These are phyloP conservation scores for Poronia punctata DNA, from an alignment of 495 filamentous ascomycete genomes.

Conservation along the genomic window DNA sequence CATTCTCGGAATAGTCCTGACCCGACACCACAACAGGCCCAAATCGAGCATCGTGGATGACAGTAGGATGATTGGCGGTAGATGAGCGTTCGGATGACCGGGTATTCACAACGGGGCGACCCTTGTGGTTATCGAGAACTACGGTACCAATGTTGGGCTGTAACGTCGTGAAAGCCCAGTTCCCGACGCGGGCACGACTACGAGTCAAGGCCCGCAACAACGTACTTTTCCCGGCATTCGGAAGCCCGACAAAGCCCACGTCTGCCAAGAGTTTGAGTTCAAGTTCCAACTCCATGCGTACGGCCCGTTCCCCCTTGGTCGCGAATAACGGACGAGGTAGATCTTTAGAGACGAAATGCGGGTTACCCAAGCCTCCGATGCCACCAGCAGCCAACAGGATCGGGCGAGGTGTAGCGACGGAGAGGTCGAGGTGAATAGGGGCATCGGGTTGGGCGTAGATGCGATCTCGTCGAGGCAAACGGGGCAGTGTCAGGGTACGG, in stretches of 20 bases:
- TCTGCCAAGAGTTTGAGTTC: constrained; percentile 94
- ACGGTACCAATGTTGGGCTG: constrained; percentile 93
- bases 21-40: constrained; percentile 20
- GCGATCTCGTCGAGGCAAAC: constrained; percentile 46
- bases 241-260: constrained; percentile 87
- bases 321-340: constrained; percentile 74
- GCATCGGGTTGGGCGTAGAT: constrained; percentile 57
- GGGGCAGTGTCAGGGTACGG: constrained; percentile 52
- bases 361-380: constrained; percentile 85
- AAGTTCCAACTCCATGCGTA: constrained; percentile 72
- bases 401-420: constrained; percentile 69
- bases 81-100: constrained; percentile 30
- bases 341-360: constrained; percentile 72
- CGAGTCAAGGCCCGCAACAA: constrained; percentile 79
- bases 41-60: constrained; percentile 21
- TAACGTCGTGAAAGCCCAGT: constrained; percentile 96
- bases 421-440: constrained; percentile 77
- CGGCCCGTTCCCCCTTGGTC: constrained; percentile 73
- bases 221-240: constrained; percentile 95
- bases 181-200: constrained; percentile 78
- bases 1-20: constrained; percentile 4
- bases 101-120: constrained; percentile 40
- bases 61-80: constrained; percentile 22
- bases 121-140: constrained; percentile 74
- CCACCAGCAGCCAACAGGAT: constrained; percentile 88